Percentiles rank a stretch among this genome's conserved stretches.
These are phyloP conservation scores for Alternaria infectoria DNA, from an alignment of 2,329 filamentous ascomycete genomes.

Conservation along the genomic window DNA sequence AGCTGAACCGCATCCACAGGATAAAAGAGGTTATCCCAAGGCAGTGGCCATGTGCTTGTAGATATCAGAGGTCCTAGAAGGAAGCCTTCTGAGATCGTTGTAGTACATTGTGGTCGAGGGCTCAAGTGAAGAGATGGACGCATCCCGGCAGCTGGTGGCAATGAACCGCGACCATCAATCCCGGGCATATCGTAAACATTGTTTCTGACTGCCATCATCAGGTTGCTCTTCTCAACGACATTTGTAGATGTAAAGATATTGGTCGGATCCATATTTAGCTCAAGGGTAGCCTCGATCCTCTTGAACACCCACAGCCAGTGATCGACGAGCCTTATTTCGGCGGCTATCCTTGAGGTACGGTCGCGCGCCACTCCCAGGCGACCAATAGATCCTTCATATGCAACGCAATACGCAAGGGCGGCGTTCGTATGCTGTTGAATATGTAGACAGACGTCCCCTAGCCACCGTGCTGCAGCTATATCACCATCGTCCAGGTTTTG, in stretches of 20 bases:
- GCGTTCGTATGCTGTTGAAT: conserved; percentile 37
- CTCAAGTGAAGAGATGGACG: conserved; percentile 1
- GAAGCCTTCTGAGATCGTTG: conserved; percentile 24
- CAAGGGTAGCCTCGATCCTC: conserved; percentile 22
- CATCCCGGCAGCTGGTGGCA: not conserved
- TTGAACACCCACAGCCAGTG: conserved; percentile 23
- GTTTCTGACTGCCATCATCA: conserved; percentile 19
- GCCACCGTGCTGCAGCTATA: conserved; percentile 42
- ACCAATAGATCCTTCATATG: conserved; percentile 29
- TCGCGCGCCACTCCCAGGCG: conserved; percentile 24
- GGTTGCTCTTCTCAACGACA: conserved; percentile 27
- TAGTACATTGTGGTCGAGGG: conserved; percentile 13
- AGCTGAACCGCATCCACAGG: conserved; percentile 26
- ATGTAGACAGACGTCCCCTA: conserved; percentile 42
- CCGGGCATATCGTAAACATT: conserved; percentile 6
- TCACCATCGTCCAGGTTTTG: conserved; percentile 38
- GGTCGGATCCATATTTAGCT: conserved; percentile 28
- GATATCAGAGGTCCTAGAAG: conserved; percentile 29
- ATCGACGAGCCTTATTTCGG: conserved; percentile 32
- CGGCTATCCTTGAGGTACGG: conserved; percentile 19
- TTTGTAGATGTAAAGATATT: conserved; percentile 32
- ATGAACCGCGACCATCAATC: not conserved
- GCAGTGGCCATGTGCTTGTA: conserved; percentile 30
- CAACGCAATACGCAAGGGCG: conserved; percentile 37
- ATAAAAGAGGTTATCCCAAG: conserved; percentile 35